Conservation (phyloP, 805 yeast species). For the Starmerella apis region DNA sequence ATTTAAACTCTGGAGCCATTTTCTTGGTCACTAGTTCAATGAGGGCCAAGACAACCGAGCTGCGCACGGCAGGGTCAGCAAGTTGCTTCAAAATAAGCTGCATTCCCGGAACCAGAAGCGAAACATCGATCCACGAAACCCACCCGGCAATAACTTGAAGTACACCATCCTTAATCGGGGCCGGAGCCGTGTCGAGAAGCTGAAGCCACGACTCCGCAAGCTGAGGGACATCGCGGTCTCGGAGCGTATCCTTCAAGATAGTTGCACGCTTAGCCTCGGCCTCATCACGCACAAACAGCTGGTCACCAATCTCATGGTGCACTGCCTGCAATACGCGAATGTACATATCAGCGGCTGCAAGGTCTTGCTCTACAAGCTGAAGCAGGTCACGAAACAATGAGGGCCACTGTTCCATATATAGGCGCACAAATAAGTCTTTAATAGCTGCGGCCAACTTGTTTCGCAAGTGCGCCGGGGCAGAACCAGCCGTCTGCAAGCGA, state of each 20-base stretch:
- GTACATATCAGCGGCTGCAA: conserved; percentile 56
- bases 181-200: conserved; percentile 7
- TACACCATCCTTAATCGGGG: conserved; percentile 46
- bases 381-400: conserved; percentile 42
- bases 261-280: conserved; percentile 56
- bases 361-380: conserved; percentile 32
- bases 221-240: conserved; percentile 46
- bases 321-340: conserved; percentile 60
- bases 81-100: conserved; percentile 48
- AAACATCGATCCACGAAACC: conserved; percentile 86
- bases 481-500: conserved; percentile 30
- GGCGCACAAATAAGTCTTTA: conserved; percentile 41
- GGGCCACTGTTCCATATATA: conserved; percentile 43
- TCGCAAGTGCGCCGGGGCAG: conserved; percentile 39
- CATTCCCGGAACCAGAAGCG: conserved; percentile 51
- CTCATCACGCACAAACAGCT: conserved; percentile 56
- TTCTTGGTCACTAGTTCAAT: conserved; percentile 62
- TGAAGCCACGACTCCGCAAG: conserved; percentile 37
- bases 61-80: conserved; percentile 36
- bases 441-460: conserved; percentile 51
- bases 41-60: conserved; percentile 47
- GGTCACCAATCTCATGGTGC: conserved; percentile 91
- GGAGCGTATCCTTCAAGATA: conserved; percentile 66
- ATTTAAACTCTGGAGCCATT: conserved; percentile 63
- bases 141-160: conserved; percentile 68